These are phyloP conservation scores for Cupressus sempervirens DNA, from an alignment of 75 land plant genomes.

Conservation along the genomic window DNA sequence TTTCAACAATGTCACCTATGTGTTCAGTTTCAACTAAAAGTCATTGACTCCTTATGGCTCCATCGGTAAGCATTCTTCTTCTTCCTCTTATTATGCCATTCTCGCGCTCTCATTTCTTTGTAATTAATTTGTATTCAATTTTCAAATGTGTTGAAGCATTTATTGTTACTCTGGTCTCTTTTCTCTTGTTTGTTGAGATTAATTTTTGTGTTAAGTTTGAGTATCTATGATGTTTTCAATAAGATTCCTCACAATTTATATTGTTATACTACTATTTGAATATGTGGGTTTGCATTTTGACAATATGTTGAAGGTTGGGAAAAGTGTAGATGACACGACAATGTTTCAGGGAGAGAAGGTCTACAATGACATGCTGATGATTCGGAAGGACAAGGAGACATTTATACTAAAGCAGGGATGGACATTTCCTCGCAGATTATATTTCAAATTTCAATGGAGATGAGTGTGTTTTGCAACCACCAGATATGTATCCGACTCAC, in stretches of 20 bases:
- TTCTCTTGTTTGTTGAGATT: too few relatives aligned
- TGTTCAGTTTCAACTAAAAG: conserved; percentile 82
- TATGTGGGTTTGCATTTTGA: too few relatives aligned
- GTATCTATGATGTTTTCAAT: too few relatives aligned
- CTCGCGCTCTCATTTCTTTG: too few relatives aligned
- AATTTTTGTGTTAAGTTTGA: too few relatives aligned
- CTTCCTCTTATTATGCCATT: too few relatives aligned
- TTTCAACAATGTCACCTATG: conserved; percentile 59
- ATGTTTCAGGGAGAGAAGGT: conserved; percentile 85
- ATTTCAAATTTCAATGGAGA: conserved; percentile 95
- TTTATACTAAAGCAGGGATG: conserved; percentile 76
- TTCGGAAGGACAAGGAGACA: conserved; percentile 52
- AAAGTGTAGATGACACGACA: conserved; percentile 87
- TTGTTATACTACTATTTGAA: too few relatives aligned
- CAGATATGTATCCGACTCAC: conserved; percentile 62
- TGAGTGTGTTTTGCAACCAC: conserved; percentile 81
- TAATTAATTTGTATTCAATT: too few relatives aligned
- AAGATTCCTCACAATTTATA: too few relatives aligned
- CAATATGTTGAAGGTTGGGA: not conserved
- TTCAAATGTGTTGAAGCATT: too few relatives aligned
- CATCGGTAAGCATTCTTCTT: not conserved
- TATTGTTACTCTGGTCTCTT: too few relatives aligned
- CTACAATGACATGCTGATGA: conserved; percentile 80
- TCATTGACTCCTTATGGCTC: conserved; percentile 47
- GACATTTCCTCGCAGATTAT: conserved; percentile 76